Base-by-base conservation (phyloP, 371 early-diverging fungal genomes). In the Mortierella sp. region DNA sequence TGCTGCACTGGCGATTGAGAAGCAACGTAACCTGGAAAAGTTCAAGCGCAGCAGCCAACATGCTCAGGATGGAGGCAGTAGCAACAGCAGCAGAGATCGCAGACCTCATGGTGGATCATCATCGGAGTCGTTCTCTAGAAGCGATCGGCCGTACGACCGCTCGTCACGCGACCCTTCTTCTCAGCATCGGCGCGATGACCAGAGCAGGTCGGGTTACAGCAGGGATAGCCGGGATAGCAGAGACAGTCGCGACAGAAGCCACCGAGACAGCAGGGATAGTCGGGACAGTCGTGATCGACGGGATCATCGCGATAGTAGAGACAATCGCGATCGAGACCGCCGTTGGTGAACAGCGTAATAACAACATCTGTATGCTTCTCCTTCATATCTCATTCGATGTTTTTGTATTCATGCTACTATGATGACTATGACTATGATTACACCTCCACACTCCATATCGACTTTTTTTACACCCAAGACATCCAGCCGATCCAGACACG, bases 401-500 rank as follows among this genome's bases (percentile, higher is more conserved):
- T 7, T 22, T 47, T 24, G 50, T 48, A 29, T 29, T 5, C 14
- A 53, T 14, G 16, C 58, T 58, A 24, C 24, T 58, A 19, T 1
- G 8, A 47, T 26, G 34, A 67, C 19, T 34, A 13, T 11, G 39
- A 31, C 5, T 41, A 37, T 65, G 6, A 29, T 22, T 5, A 26
- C 22, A 8, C 61, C 24, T 10, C n/a, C 24, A 45, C 26, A 34
- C 29, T n/a, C 53, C 43, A 16, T 9, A 29, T 53, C 19, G 26
- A 26, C 41, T 34, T 24, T 34, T 24, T 79, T 64, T 88, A 90
- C 31, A 89, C 74, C 75, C 86, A 92, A 0, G 94, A 85, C 48
- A 86, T 86, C 96, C 96, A 95, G 8, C 96, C 96, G 24, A 87
- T 71, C 91, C 91, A 95, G 37, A 87, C 86, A 16, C 93, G 81